Evolutionary conservation across 148 eudicot genomes (phyloP).

Genomic region (Nyssa sinensis): DNA sequence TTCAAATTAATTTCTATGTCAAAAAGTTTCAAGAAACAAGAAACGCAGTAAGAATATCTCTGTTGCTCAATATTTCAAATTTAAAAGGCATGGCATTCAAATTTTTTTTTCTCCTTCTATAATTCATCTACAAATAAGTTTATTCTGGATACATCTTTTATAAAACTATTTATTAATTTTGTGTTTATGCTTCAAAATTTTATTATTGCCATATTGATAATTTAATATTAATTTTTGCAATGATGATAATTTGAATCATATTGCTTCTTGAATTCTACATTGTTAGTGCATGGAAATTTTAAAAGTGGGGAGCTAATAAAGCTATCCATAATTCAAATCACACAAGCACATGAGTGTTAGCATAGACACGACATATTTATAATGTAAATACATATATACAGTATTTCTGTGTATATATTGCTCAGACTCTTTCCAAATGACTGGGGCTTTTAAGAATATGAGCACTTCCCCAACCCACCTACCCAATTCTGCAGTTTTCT

Average conservation of each 20-base stretch:
- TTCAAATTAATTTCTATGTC: too few species aligned
- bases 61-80: neutral
- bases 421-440: neutral
- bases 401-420: neutral
- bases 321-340: neutral
- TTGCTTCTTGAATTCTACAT: neutral
- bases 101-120: neutral
- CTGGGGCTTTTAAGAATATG: neutral
- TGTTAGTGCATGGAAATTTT: neutral
- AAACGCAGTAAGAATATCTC: neutral
- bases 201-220: neutral
- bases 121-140: neutral
- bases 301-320: neutral
- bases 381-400: neutral
- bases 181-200: neutral
- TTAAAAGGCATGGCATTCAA: neutral
- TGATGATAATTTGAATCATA: neutral
- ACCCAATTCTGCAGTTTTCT: neutral
- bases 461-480: neutral
- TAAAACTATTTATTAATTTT: too few species aligned
- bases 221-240: slow-evolving; percentile 6
- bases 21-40: neutral
- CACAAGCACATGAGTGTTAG: neutral
- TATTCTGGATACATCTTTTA: neutral
- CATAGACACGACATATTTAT: too few species aligned